A percentile compares a stretch with the other conserved stretches of the same genome.
phyloP scores from a whole-genome alignment of 805 yeast genomes.

The Ogataea pini region DNA sequence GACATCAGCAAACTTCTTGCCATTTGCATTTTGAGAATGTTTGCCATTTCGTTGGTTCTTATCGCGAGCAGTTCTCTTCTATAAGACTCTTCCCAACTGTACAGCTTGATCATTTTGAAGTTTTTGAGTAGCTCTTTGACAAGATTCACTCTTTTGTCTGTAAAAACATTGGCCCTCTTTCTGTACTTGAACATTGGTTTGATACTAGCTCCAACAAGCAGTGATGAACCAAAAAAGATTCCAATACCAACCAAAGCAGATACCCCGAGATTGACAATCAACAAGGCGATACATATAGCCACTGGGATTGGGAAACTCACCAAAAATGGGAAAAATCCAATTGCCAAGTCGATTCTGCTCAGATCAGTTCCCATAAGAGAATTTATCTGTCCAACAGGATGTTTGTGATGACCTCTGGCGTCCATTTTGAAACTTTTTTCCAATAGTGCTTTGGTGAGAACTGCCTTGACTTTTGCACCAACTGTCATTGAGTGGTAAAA shows the following conservation, averaged over 20 bases:
- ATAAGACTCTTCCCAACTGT: conserved; percentile 89
- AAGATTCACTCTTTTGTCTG: conserved; percentile 75
- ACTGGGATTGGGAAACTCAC: conserved; percentile 64
- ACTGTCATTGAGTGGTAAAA: conserved; percentile 59
- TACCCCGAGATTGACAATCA: conserved; percentile 69
- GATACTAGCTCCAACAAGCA: conserved; percentile 46
- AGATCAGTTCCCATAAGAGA: conserved; percentile 81
- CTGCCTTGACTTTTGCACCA: conserved; percentile 72
- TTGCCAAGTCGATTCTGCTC: conserved; percentile 73
- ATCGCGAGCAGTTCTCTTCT: conserved; percentile 51
- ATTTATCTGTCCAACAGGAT: conserved; percentile 71
- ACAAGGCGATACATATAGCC: conserved; percentile 60
- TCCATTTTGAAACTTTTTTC: conserved; percentile 66
- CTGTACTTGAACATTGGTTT: conserved; percentile 55
- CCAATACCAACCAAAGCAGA: conserved; percentile 72
- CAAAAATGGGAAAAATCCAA: conserved; percentile 66
- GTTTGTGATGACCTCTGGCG: conserved; percentile 59
- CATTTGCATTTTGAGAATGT: conserved; percentile 60
- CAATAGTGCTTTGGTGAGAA: conserved; percentile 65
- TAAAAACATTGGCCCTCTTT: conserved; percentile 54
- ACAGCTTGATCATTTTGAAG: conserved; percentile 79
- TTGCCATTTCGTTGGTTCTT: conserved; percentile 62
- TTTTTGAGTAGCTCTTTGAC: conserved; percentile 79
- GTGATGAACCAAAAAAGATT: conserved; percentile 51
- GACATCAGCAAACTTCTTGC: conserved; percentile 61